Conservation (phyloP, 305 asterid genomes). For the Withania somnifera region DNA sequence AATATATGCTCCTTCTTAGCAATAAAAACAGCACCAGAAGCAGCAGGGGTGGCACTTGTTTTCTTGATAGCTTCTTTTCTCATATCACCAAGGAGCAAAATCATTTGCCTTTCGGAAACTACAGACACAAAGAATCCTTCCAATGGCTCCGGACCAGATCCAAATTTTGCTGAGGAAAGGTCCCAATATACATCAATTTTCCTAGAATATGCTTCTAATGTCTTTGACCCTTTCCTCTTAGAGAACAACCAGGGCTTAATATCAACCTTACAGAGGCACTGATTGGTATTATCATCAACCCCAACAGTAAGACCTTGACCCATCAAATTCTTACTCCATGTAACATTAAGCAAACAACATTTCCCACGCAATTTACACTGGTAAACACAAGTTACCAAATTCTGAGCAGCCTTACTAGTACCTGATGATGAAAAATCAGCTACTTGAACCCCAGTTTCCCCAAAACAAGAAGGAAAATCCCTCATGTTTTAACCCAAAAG, state of each 20-base stretch:
- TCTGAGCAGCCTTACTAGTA: constrained; percentile 32
- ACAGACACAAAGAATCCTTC: constrained; percentile 50
- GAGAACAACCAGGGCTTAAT: constrained; percentile 63
- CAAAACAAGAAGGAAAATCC: constrained; percentile 74
- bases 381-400: constrained; percentile 45
- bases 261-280: constrained; percentile 50
- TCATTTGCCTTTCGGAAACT: constrained; percentile 41
- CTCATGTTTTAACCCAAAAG: constrained; percentile 27
- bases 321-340: constrained; percentile 61
- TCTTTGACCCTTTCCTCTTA: constrained; percentile 58
- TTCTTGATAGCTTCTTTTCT: constrained; percentile 48
- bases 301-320: constrained; percentile 60
- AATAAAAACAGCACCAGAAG: constrained; percentile 30
- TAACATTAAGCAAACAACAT: constrained; percentile 40
- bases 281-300: constrained; percentile 39
- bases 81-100: constrained; percentile 59
- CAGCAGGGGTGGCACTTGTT: constrained; percentile 29
- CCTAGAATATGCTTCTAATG: constrained; percentile 36
- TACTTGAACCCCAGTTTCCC: constrained; percentile 75
- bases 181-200: constrained; percentile 56
- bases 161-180: constrained; percentile 49
- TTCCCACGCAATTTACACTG: constrained; percentile 45
- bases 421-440: constrained; percentile 55
- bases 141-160: constrained; percentile 66
- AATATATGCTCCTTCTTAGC: constrained; percentile 46